Conservation (phyloP, 1,139 yeast genomes). For the Candida sanyaensis region DNA sequence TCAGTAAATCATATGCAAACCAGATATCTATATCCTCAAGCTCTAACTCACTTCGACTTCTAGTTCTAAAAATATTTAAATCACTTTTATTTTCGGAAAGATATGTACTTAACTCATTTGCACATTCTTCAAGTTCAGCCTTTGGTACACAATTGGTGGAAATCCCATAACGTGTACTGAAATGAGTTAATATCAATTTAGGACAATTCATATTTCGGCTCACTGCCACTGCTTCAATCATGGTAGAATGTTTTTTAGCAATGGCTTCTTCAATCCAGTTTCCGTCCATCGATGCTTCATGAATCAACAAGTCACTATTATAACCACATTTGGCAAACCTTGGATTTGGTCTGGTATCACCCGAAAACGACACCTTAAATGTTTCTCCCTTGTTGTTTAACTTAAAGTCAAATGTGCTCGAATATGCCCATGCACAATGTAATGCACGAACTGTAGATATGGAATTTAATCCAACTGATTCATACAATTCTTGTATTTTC, state of each 20-base stretch:
- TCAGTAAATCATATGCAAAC: constrained; percentile 47
- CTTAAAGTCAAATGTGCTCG: constrained; percentile 58
- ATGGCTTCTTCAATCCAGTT: constrained; percentile 79
- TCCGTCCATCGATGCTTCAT: constrained; percentile 91
- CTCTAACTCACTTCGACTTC: constrained; percentile 8
- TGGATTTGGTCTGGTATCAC: constrained; percentile 87
- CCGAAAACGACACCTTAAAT: constrained; percentile 85
- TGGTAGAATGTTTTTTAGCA: constrained; percentile 84
- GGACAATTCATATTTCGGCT: constrained; percentile 72
- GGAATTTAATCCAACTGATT: constrained; percentile 27
- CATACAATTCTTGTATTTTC: constrained; percentile 23
- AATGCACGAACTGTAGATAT: constrained; percentile 71
- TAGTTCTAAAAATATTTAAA: constrained; percentile 30
- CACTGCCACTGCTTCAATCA: constrained; percentile 79
- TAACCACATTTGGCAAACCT: constrained; percentile 62
- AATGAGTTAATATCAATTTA: constrained; percentile 80
- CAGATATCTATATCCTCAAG: constrained; percentile 35
- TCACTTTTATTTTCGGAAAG: constrained; percentile 20
- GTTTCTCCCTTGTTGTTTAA: constrained; percentile 22
- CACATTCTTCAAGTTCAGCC: constrained; percentile 22
- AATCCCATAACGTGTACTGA: constrained; percentile 86
- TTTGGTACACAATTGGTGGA: constrained; percentile 47
- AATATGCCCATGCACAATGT: constrained; percentile 86
- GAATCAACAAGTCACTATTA: constrained; percentile 77
- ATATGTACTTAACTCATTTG: constrained; percentile 27